These are phyloP conservation scores for Globisporangium polare DNA, from an alignment of 352 stramenopile genomes.

Conservation along the genomic window DNA sequence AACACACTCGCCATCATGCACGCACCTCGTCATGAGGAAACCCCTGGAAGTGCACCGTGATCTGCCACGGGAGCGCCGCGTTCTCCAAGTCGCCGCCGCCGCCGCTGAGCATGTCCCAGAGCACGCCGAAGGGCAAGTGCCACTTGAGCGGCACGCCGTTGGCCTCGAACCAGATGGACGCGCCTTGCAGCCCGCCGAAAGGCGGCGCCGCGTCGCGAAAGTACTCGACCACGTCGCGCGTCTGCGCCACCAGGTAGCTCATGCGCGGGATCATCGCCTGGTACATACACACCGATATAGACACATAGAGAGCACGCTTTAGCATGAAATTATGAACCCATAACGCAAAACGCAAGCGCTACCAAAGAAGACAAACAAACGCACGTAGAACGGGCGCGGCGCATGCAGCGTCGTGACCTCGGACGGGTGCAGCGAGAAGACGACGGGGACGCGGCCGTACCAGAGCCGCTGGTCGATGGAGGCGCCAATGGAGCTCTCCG, in stretches of 20 bases:
- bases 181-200: slow-evolving; percentile 44
- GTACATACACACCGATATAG: background rate
- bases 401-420: slow-evolving; percentile 81
- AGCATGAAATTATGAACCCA: background rate
- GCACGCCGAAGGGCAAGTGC: slow-evolving; percentile 72
- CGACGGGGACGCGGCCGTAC: slow-evolving; percentile 62
- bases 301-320: background rate
- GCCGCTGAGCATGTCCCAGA: slow-evolving; percentile 48
- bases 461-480: slow-evolving; percentile 38
- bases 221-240: slow-evolving; percentile 71
- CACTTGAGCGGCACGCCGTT: slow-evolving; percentile 63
- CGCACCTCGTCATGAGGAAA: slow-evolving; percentile 51
- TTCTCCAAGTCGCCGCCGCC: background rate
- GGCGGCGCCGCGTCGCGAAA: slow-evolving; percentile 71
- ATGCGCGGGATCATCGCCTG: slow-evolving; percentile 81
- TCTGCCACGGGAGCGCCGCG: slow-evolving; percentile 46
- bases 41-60: slow-evolving; percentile 80
- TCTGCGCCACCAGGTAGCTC: slow-evolving; percentile 75
- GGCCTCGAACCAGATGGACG: slow-evolving; percentile 70
- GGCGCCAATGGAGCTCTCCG: background rate
- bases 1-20: background rate
- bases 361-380: slow-evolving; percentile 11
- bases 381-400: slow-evolving; percentile 76
- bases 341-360: background rate
- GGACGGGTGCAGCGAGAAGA: slow-evolving; percentile 66